Base-by-base conservation (phyloP, 2,329 filamentous ascomycete species). In the Allantophomopsis cytisporea region DNA sequence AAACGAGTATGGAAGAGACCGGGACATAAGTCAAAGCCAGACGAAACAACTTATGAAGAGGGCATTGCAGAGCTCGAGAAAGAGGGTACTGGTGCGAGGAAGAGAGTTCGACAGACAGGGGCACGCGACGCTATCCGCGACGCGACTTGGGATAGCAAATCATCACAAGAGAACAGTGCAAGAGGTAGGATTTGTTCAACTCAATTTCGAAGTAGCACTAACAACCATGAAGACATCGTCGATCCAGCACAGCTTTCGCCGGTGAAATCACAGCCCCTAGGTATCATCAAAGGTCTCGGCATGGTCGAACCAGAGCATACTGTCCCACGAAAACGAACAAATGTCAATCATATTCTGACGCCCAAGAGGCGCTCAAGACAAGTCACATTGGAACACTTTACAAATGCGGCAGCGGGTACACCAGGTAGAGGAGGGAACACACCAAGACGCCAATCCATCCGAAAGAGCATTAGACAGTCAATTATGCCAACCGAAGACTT, bases 71-170 rank as follows among this genome's bases (percentile, higher is more conserved):
- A 65, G 43, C 49, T 65, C 5, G 50, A 55, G 13, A 52, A 47
- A 17, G 54, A 56, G 16, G 57, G 59, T 2, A 36, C 40, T 2
- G 56, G 53, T 0, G 32, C 53, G 16, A 53, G 62, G 23, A 66
- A 66, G 45, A 56, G 51, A 40, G 36, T 41, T 15, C 54, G 57
- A n/a, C 48, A 44, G 11, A 37, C 43, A 7, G 42, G 41, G 13
- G 45, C 56, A 34, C 53, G 61, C 42, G 54, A 58, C 10, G 50
- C 49, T 30, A 62, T 55, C 41, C 50, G 49, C 5, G 50, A 54
- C 21, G 54, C 52, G 30, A 41, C 37, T 15, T 64, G 59, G 50
- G 52, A 52, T 45, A 28, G 10, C 23, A 28, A 28, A 10, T 10
- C 4, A 28, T 28, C 23, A 28, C 23, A 28, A 28, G 30, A 39